Conservation (phyloP, 176 grass and related monocot genomes). For the Neostapfia colusana region DNA sequence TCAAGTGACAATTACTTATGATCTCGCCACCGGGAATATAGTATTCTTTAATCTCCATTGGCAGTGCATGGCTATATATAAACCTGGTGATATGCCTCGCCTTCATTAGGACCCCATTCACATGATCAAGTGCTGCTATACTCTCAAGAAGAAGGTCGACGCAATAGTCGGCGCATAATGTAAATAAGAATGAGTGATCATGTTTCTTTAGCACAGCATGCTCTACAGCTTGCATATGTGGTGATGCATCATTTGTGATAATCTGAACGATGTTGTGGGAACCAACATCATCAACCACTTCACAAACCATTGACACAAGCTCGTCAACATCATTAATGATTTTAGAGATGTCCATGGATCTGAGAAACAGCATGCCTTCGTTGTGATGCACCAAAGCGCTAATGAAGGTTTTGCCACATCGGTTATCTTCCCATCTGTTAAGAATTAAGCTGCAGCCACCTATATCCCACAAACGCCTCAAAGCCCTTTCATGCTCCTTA, state of each 20-base stretch:
- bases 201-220: conserved; percentile 55
- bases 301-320: conserved; percentile 45
- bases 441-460: conserved; percentile 74
- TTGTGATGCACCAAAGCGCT: conserved; percentile 66
- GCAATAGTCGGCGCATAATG: conserved; percentile 72
- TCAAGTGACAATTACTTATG: conserved; percentile 52
- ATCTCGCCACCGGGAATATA: conserved; percentile 47
- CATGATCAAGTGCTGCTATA: conserved; percentile 54
- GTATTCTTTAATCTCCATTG: conserved; percentile 45
- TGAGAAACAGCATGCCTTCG: conserved; percentile 65
- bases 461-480: conserved; percentile 60
- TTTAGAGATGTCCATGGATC: conserved; percentile 63
- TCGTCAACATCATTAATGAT: conserved; percentile 55
- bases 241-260: conserved; percentile 56
- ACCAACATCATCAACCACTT: conserved; percentile 66
- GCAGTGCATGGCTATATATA: conserved; percentile 56
- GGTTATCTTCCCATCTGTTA: conserved; percentile 67
- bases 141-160: conserved; percentile 71
- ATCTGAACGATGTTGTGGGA: conserved; percentile 67
- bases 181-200: conserved; percentile 49
- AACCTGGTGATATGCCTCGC: conserved; percentile 66
- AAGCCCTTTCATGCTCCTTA: conserved; percentile 36
- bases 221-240: conserved; percentile 65
- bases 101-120: conserved; percentile 50
- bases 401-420: conserved; percentile 48